Evolutionary conservation across 1,284 basidiomycete genomes (phyloP).

Genomic region (Malassezia cuniculi): DNA sequence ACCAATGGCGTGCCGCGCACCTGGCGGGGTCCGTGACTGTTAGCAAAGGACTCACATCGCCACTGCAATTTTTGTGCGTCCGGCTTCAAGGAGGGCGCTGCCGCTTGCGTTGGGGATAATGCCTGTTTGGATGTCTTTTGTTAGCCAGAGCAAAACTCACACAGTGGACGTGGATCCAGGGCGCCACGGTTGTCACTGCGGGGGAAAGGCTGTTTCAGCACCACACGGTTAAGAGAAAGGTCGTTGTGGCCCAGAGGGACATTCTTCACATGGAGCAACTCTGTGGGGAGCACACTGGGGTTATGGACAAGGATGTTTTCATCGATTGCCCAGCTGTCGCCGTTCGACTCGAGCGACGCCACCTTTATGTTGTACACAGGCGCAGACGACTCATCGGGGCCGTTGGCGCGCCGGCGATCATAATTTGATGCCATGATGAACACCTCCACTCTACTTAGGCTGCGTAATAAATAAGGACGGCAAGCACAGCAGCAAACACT

Average conservation of each 20-base stretch:
- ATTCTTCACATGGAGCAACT: not conserved
- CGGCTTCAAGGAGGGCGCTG: slow-evolving; percentile 9
- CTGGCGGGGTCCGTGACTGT: slow-evolving; percentile 62
- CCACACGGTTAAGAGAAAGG: not conserved
- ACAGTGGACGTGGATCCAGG: slow-evolving; percentile 3
- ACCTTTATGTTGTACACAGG: slow-evolving; percentile 5
- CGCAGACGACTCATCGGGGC: slow-evolving; percentile 6
- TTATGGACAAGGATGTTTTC: slow-evolving; percentile 2
- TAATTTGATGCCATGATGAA: slow-evolving; percentile 1
- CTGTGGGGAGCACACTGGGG: not conserved
- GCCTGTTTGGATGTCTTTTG: slow-evolving; percentile 6
- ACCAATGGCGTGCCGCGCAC: slow-evolving; percentile 61
- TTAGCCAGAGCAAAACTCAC: not conserved
- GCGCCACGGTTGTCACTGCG: slow-evolving; percentile 1
- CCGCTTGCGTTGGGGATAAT: slow-evolving; percentile 12
- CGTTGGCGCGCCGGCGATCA: slow-evolving; percentile 12
- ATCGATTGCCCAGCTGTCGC: slow-evolving; percentile 4
- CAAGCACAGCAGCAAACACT: no score
- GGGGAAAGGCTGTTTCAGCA: not conserved
- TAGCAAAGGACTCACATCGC: slow-evolving; percentile 8
- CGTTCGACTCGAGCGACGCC: no score
- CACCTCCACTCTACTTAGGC: no score
- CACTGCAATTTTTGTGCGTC: slow-evolving; percentile 9
- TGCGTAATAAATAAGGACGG: no score
- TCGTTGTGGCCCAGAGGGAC: not conserved